These are phyloP conservation scores for Candida saitoana DNA, from an alignment of 805 yeast species.

Conservation along the genomic window DNA sequence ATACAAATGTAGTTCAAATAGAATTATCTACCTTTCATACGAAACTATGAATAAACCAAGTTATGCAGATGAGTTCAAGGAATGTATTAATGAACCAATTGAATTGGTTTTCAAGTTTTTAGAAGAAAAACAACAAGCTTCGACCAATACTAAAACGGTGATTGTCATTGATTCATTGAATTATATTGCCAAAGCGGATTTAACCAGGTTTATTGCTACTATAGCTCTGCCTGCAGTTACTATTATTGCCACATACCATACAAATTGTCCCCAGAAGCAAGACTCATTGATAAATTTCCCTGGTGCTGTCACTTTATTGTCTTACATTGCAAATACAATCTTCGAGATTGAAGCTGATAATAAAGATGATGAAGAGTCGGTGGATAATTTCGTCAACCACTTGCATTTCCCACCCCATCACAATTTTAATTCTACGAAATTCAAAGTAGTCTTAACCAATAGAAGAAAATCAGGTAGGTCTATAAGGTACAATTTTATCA, in stretches of 20 bases:
- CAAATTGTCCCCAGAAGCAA: constrained; percentile 35
- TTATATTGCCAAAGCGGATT: constrained; percentile 42
- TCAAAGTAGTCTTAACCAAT: constrained; percentile 52
- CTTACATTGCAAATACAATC: constrained; percentile 72
- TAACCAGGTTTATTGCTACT: constrained; percentile 49
- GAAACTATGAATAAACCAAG: constrained; percentile 57
- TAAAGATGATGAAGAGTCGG: constrained; percentile 44
- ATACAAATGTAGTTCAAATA: constrained; percentile 26
- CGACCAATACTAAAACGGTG: constrained; percentile 6
- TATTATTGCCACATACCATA: constrained; percentile 36
- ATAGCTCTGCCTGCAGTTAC: constrained; percentile 33
- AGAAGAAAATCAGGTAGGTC: constrained; percentile 86
- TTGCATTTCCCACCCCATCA: constrained; percentile 44
- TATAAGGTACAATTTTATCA: constrained; percentile 47
- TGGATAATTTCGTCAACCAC: constrained; percentile 33
- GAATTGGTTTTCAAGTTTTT: constrained; percentile 18
- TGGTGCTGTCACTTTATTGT: constrained; percentile 44
- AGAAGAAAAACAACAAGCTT: constrained; percentile 7
- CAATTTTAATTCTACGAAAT: constrained; percentile 45
- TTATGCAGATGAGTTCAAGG: constrained; percentile 47
- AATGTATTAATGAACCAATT: constrained; percentile 29
- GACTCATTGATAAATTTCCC: constrained; percentile 49
- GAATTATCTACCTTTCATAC: constrained; percentile 57
- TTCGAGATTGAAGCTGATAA: constrained; percentile 53
- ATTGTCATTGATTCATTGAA: constrained; percentile 46